Conservation (phyloP, 306 rosid species). For the Begonia peltatifolia region DNA sequence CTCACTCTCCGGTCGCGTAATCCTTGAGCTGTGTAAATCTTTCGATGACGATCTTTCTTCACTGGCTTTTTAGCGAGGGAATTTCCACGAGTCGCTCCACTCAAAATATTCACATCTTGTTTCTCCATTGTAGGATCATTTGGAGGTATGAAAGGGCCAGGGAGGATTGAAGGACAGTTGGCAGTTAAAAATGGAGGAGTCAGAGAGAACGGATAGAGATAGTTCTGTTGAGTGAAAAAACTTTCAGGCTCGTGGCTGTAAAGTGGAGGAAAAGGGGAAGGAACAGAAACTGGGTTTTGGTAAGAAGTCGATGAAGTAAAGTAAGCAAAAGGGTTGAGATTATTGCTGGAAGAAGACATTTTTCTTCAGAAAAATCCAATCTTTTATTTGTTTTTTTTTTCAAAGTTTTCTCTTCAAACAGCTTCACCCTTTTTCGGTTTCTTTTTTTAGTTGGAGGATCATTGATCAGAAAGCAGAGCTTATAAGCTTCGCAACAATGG, state of each 20-base stretch:
- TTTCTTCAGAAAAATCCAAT: background rate
- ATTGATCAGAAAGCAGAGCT: no score
- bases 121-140: background rate
- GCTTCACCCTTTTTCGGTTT: background rate
- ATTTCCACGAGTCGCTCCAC: background rate
- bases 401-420: background rate
- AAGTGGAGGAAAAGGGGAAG: background rate
- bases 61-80: constrained; percentile 12
- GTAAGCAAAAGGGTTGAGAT: background rate
- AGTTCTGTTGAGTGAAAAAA: background rate
- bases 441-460: no score
- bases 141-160: background rate
- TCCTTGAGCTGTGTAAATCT: constrained; percentile 94
- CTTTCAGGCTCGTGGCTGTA: background rate
- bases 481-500: no score
- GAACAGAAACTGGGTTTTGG: background rate
- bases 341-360: background rate
- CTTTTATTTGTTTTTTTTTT: background rate
- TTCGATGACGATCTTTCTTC: constrained; percentile 82
- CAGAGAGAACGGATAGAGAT: background rate
- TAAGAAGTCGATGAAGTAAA: background rate
- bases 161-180: background rate
- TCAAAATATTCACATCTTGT: no score
- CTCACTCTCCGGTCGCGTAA: constrained; percentile 81
- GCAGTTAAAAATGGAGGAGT: background rate